Conservation (phyloP, 1,284 basidiomycete genomes). For the Cryptococcus sp. region DNA sequence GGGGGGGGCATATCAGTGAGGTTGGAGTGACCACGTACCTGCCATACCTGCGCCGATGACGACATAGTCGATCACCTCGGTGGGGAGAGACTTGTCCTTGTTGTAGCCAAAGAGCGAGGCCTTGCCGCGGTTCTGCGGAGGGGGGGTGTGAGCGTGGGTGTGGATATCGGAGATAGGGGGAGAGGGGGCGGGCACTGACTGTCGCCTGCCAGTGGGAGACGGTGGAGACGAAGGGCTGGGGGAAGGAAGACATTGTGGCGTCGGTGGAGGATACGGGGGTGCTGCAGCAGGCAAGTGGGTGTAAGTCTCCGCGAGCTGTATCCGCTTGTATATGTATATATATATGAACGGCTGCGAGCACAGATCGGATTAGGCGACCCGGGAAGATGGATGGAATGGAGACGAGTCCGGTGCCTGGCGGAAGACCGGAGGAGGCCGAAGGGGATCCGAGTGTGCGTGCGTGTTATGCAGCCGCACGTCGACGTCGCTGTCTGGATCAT, state of each 20-base stretch:
- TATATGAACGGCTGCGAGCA: no score
- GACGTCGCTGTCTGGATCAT: no score
- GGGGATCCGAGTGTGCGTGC: no score
- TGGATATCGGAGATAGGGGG: background rate
- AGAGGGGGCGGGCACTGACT: slow-evolving; percentile 7
- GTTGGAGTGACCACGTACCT: slow-evolving; percentile 2
- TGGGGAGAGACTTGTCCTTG: slow-evolving; percentile 16
- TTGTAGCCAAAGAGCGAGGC: slow-evolving; percentile 26
- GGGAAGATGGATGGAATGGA: no score
- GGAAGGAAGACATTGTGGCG: slow-evolving; percentile 13
- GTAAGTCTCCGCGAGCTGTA: no score
- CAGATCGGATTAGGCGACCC: no score
- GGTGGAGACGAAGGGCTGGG: slow-evolving; percentile 31
- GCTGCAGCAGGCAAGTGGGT: no score
- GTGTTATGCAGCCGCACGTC: no score
- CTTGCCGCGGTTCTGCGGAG: slow-evolving; percentile 21
- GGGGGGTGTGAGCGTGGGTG: background rate
- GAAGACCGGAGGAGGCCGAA: no score
- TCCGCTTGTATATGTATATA: no score
- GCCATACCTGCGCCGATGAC: slow-evolving; percentile 29
- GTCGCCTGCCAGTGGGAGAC: slow-evolving; percentile 39
- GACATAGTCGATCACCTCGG: slow-evolving; percentile 23
- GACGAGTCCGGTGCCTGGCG: no score
- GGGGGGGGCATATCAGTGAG: background rate
- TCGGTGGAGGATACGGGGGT: background rate